Base-by-base conservation (phyloP, 345 rosid genomes). In the Sisymbrium altissimum region DNA sequence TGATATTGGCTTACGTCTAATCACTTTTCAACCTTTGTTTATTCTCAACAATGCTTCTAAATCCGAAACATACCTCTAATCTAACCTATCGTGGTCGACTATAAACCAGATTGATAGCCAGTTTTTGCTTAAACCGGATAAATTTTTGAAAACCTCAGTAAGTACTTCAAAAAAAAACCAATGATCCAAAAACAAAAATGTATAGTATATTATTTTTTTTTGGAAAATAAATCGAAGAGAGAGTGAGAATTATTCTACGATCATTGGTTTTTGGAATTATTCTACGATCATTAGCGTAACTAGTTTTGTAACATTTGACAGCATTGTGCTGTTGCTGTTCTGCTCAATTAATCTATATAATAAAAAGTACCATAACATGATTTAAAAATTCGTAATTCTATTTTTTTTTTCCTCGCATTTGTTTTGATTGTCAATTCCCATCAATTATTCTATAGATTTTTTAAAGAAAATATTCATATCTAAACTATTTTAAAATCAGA, bases 1-100 rank as follows among this genome's bases (percentile, higher is more conserved):
- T 67, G 68, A 60, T 60, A 41, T 68, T 60, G 64, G 79, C 69
- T 68, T 38, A 55, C 65, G 71, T 70, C 80, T 69, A 76, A 70
- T 76, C 75, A 70, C 71, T 18, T 63, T 64, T 25, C 41, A 49
- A 40, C 25, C 23, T 56, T 43, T 57, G 53, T 52, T 19, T 35
- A n/a, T 11, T 68, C 25, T 52, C 68, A 9, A 32, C 49, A 43
- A 41, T 52, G 70, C 60, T 70, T 62, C 65, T 11, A 23, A 53
- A 54, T 68, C 61, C 30, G 53, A 29, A 15, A 68, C 79, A 68
- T 45, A n/a, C 23, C 39, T 59, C 7, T 49, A 67, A 50, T 73
- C 71, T 4, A 1, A 44, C 57, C 30, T 3, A 49, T 49, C 55
- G 30, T n/a, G 52, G 18, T 39, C 19, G 1, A 49, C 1, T 50